Conservation (phyloP, 164 flowering plant genomes). For the Litsea cubeba region DNA sequence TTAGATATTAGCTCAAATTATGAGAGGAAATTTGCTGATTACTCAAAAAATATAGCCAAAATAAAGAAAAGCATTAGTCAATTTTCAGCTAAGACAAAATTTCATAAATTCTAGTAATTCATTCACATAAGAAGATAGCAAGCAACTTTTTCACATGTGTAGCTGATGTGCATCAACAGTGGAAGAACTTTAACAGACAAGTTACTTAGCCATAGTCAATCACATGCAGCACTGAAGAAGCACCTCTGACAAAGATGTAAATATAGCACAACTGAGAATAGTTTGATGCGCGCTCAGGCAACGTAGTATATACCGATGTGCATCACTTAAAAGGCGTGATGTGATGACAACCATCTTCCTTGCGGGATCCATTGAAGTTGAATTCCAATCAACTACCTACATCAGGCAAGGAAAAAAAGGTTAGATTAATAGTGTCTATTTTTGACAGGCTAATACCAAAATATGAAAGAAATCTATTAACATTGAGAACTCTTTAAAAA, state of each 20-base stretch:
- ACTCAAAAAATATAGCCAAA: neutral
- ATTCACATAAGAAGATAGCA: neutral
- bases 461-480: too few species aligned
- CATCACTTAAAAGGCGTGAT: constrained; percentile 81
- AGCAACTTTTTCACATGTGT: neutral
- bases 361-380: constrained; percentile 28
- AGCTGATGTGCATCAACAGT: neutral
- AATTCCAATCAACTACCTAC: constrained; percentile 68
- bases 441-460: neutral
- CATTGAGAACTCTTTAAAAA: too few species aligned
- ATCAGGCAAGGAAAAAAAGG: constrained; percentile 1
- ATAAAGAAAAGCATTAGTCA: neutral
- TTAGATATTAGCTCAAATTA: neutral
- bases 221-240: constrained; percentile 16
- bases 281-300: constrained; percentile 63
- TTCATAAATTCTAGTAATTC: neutral
- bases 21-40: neutral
- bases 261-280: constrained; percentile 56
- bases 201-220: neutral
- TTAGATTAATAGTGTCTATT: neutral
- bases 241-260: constrained; percentile 93
- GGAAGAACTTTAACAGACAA: neutral
- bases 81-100: neutral
- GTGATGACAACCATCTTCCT: constrained; percentile 75
- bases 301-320: constrained; percentile 85